Conservation (phyloP, 805 yeast genomes). For the Zygotorulaspora chibaensis region DNA sequence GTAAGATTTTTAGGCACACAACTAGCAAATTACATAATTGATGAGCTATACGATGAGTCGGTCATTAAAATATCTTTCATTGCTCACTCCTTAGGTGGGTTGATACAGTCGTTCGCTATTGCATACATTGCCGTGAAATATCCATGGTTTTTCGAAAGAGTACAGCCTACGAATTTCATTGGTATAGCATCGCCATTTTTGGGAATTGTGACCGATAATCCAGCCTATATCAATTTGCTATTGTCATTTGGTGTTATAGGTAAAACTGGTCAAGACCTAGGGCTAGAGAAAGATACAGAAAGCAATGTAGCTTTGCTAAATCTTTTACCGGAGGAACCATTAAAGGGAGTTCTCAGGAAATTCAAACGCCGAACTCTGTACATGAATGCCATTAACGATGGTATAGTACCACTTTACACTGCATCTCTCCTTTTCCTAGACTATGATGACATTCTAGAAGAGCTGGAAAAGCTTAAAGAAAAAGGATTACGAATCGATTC, state of each 20-base stretch:
- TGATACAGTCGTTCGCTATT: constrained; percentile 71
- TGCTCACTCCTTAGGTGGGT: constrained; percentile 78
- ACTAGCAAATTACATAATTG: constrained; percentile 60
- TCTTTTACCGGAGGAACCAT: constrained; percentile 61
- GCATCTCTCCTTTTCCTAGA: constrained; percentile 65
- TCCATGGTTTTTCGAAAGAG: constrained; percentile 60
- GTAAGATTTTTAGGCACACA: constrained; percentile 67
- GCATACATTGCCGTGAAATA: constrained; percentile 64
- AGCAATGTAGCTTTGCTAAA: constrained; percentile 51
- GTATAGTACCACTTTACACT: constrained; percentile 75
- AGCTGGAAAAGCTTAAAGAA: constrained; percentile 28
- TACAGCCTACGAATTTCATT: constrained; percentile 63
- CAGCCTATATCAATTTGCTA: constrained; percentile 65
- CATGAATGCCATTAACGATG: constrained; percentile 75
- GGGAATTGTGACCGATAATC: constrained; percentile 76
- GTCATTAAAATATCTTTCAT: constrained; percentile 61
- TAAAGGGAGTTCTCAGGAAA: constrained; percentile 47
- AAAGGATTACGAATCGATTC: constrained; percentile 3
- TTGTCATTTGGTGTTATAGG: constrained; percentile 74
- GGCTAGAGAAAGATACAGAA: constrained; percentile 45
- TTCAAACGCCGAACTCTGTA: constrained; percentile 66
- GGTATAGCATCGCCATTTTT: constrained; percentile 71
- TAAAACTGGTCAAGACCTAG: constrained; percentile 74
- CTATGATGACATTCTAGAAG: constrained; percentile 45
- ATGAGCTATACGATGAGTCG: constrained; percentile 41